These are phyloP conservation scores for Diaporthe vexans DNA, from an alignment of 2,329 filamentous ascomycete species.

Conservation along the genomic window DNA sequence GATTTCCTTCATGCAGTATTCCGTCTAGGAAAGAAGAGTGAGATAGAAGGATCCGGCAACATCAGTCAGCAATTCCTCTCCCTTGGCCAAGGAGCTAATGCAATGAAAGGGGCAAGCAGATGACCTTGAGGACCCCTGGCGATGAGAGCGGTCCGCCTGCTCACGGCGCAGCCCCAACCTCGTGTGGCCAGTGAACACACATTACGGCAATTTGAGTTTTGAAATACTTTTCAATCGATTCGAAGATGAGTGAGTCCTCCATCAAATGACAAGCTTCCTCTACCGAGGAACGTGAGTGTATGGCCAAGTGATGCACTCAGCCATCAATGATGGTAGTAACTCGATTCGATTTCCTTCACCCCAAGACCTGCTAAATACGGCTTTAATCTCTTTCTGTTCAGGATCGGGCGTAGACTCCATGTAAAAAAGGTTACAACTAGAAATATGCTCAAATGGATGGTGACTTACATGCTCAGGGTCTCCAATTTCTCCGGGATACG, in stretches of 20 bases:
- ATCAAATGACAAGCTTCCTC: neutral
- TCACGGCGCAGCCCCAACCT: neutral
- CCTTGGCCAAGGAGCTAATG: neutral
- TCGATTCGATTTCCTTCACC: too few relatives aligned
- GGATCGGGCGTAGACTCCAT: neutral
- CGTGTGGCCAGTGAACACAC: too few relatives aligned
- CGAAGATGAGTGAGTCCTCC: neutral
- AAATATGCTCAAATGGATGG: neutral
- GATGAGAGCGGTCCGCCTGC: too few relatives aligned
- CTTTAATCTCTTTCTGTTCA: constrained; percentile 5
- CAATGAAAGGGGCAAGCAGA: neutral
- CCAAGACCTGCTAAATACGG: neutral
- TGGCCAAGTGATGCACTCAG: neutral
- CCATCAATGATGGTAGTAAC: neutral
- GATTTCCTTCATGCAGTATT: neutral
- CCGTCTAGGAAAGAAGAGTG: neutral
- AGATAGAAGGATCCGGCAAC: neutral
- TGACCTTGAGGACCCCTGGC: neutral
- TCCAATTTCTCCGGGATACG: neutral
- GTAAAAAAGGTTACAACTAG: neutral
- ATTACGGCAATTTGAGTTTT: neutral
- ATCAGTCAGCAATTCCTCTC: neutral
- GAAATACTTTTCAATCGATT: accelerated
- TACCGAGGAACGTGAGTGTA: neutral
- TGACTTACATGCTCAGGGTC: neutral